Conservation (phyloP, 495 filamentous ascomycete species). For the Emericellopsis terricola region DNA sequence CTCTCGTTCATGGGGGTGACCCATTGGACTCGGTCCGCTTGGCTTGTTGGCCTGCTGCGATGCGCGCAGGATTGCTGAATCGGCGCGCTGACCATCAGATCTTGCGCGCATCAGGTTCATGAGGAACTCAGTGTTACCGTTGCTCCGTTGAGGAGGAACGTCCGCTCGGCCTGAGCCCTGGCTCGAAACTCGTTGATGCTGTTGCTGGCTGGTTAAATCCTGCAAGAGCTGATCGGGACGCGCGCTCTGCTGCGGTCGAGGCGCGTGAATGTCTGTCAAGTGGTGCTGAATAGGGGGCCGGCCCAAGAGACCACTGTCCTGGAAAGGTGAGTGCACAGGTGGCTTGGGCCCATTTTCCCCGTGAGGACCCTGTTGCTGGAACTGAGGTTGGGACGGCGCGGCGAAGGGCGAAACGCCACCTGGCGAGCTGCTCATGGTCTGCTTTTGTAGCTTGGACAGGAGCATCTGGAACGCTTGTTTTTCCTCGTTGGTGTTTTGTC, state of each 20-base stretch:
- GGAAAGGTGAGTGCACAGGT: too few relatives aligned
- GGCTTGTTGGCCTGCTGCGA: constrained; percentile 17
- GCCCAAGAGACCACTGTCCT: constrained; percentile 11
- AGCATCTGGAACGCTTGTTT: constrained; percentile 83
- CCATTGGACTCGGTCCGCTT: constrained; percentile 15
- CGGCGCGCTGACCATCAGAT: constrained; percentile 24
- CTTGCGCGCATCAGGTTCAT: constrained; percentile 34
- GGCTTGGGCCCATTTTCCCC: too few relatives aligned
- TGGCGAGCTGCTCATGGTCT: constrained; percentile 8
- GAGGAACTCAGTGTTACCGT: constrained; percentile 34
- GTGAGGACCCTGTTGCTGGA: constrained; percentile 23
- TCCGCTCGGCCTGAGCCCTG: constrained; percentile 17
- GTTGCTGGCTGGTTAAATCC: constrained; percentile 34
- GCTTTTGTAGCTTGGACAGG: constrained; percentile 55
- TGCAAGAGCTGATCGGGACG: constrained; percentile 34
- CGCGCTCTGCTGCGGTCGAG: constrained; percentile 20
- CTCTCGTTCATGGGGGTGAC: constrained; percentile 8
- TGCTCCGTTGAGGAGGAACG: constrained; percentile 19
- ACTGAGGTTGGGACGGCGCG: constrained; percentile 18
- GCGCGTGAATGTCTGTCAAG: constrained; percentile 24
- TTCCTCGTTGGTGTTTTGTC: constrained; percentile 44
- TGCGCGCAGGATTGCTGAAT: constrained; percentile 17
- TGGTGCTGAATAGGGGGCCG: constrained; percentile 10
- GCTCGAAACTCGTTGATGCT: constrained; percentile 24
- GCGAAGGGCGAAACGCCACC: constrained; percentile 12